phyloP scores from a whole-genome alignment of 768 basidiomycete species.

The Boletus fagicola region DNA sequence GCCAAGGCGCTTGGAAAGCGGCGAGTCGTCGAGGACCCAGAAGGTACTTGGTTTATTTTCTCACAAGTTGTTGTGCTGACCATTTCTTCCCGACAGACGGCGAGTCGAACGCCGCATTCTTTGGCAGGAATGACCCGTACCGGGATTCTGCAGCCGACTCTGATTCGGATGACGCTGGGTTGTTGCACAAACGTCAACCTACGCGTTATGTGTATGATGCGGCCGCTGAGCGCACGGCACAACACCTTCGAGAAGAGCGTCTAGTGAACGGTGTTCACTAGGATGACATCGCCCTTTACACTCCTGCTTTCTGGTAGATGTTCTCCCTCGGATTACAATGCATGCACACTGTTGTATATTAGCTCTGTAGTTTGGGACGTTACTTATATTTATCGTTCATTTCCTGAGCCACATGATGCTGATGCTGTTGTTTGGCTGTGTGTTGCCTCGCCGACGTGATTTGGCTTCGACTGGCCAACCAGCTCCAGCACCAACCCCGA shows the following conservation, averaged over 20 bases:
- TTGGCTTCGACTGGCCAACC: conserved; percentile 6
- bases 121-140: conserved; percentile 38
- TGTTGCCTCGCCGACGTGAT: conserved; percentile 5
- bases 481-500: background rate
- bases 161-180: conserved; percentile 46
- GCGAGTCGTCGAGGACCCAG: conserved; percentile 51
- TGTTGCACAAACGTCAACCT: conserved; percentile 43
- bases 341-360: conserved; percentile 27
- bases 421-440: conserved; percentile 28
- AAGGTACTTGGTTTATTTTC: conserved; percentile 33
- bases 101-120: conserved; percentile 58
- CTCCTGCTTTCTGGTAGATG: conserved; percentile 13
- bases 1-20: conserved; percentile 89
- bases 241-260: conserved; percentile 49
- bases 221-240: conserved; percentile 74
- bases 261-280: conserved; percentile 50
- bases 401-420: conserved; percentile 14
- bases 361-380: conserved; percentile 23
- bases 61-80: background rate
- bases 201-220: conserved; percentile 89
- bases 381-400: conserved; percentile 23
- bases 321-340: conserved; percentile 11
- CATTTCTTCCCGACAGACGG: conserved; percentile 30
- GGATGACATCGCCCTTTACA: background rate
- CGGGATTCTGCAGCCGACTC: conserved; percentile 41